These are phyloP conservation scores for Pseudopithomyces maydicus DNA, from an alignment of 2,329 filamentous ascomycete genomes.

Conservation along the genomic window DNA sequence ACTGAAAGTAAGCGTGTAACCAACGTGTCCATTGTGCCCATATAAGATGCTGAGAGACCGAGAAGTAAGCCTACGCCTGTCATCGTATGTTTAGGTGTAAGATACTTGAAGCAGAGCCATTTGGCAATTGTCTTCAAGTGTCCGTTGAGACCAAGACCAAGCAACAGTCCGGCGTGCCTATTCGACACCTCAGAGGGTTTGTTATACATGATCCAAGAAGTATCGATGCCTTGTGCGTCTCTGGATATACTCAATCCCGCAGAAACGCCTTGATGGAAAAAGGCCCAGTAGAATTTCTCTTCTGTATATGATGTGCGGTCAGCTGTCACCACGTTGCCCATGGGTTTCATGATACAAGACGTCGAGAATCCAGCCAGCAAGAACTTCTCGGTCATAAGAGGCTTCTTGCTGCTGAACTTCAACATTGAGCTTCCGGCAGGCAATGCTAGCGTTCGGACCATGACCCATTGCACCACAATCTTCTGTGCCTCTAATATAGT, in stretches of 20 bases:
- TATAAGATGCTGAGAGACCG: constrained; percentile 88
- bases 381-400: constrained; percentile 90
- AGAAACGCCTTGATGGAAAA: constrained; percentile 96
- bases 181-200: constrained; percentile 92
- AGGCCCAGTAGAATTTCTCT: constrained; percentile 97
- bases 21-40: constrained; percentile 96
- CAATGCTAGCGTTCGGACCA: constrained; percentile 84
- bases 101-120: constrained; percentile 98
- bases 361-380: constrained; percentile 89
- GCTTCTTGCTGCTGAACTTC: constrained; percentile 84
- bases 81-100: constrained; percentile 99
- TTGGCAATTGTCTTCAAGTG: constrained; percentile 94
- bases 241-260: constrained; percentile 89
- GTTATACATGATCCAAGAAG: constrained; percentile 98
- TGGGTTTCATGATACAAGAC: constrained; percentile 88
- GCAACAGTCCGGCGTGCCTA: constrained; percentile 90
- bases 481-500: constrained; percentile 92
- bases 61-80: constrained; percentile 95
- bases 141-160: constrained; percentile 90
- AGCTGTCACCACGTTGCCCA: constrained; percentile 90
- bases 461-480: constrained; percentile 82
- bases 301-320: constrained; percentile 88
- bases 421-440: constrained; percentile 86
- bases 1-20: constrained; percentile 93
- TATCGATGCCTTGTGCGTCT: constrained; percentile 90